Base-by-base conservation (phyloP, 192 early-diverging fungal genomes). In the Phlyctochytrium bullatum region DNA sequence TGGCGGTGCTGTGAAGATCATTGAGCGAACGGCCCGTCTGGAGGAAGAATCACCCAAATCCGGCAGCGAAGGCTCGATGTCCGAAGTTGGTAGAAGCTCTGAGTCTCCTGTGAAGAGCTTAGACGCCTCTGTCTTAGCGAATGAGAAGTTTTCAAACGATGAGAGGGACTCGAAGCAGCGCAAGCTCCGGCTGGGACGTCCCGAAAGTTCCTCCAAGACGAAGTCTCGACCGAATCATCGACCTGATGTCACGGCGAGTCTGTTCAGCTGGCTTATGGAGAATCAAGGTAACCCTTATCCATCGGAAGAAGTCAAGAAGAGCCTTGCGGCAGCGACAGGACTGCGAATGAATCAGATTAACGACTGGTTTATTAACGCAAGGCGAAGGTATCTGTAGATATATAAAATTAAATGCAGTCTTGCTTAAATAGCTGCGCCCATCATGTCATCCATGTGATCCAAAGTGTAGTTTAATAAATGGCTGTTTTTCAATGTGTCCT, bases 381-480 rank as follows among this genome's bases (percentile, higher is more conserved):
- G 88, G 3, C 72, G 88, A n/a, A 75, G 88, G 25, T 72, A 72
- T 54, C 35, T 72, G 29, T 51, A 47, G 20, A 47, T 47, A 47
- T 47, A 14, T 14, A 47, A 47, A 47, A 14, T 47, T 20, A 47
- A 6, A 47, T 14, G 40, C 40, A 47, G n/a, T 60, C 30, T 2
- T 60, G 17, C 23, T 60, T 31, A 2, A 60, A 57, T 57, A 27
- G 54, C 27, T 25, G 54, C 59, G 2, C 51, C 64, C 36, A 73
- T 30, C 56, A 67, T 50, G 33, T 73, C 51, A 69, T 91, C 89
- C 93, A 96, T 97, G 27, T 88, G 84, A 50, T 96, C 88, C 65
- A 97, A 80, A 23, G 92, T 94, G 65, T 93, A 94, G 72, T 94
- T 93, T 52, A 97, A 76, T 27, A 97, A 85, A 69, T 88, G 93